phyloP scores from a whole-genome alignment of 768 basidiomycete species.

The Cystofilobasidium bisporidii region DNA sequence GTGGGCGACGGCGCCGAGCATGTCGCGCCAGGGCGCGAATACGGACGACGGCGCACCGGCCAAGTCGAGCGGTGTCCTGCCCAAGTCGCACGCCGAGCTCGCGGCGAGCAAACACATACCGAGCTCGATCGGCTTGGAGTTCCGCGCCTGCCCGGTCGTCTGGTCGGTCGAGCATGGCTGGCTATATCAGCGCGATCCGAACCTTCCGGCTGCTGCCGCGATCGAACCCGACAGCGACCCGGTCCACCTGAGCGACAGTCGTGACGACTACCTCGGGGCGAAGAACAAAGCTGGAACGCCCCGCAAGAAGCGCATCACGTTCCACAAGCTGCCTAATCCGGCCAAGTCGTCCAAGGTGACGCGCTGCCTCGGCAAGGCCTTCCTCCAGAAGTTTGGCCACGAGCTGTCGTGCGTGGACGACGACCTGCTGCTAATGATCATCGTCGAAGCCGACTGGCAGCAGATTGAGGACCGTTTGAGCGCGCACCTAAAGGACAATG shows the following conservation, averaged over 20 bases:
- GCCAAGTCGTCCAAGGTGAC: neutral
- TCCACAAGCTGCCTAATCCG: conserved; percentile 1
- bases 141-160: conserved; percentile 53
- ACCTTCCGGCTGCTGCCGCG: neutral
- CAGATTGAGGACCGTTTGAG: neutral
- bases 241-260: conserved; percentile 28
- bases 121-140: conserved; percentile 55
- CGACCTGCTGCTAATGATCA: conserved; percentile 10
- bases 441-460: conserved; percentile 16
- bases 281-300: neutral
- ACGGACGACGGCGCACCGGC: neutral
- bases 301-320: conserved; percentile 4
- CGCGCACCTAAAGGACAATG: neutral
- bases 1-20: conserved; percentile 29
- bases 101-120: conserved; percentile 50
- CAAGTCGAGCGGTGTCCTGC: conserved; percentile 1
- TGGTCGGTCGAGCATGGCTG: conserved; percentile 55
- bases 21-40: too few species aligned
- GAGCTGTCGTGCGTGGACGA: conserved; percentile 5
- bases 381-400: conserved; percentile 1
- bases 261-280: conserved; percentile 28
- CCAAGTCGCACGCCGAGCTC: conserved; percentile 16
- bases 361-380: conserved; percentile 11
- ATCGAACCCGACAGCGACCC: conserved; percentile 21
- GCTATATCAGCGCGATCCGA: conserved; percentile 37